Evolutionary conservation across 345 rosid species (phyloP).

Genomic region (Geranium rotundifolium): DNA sequence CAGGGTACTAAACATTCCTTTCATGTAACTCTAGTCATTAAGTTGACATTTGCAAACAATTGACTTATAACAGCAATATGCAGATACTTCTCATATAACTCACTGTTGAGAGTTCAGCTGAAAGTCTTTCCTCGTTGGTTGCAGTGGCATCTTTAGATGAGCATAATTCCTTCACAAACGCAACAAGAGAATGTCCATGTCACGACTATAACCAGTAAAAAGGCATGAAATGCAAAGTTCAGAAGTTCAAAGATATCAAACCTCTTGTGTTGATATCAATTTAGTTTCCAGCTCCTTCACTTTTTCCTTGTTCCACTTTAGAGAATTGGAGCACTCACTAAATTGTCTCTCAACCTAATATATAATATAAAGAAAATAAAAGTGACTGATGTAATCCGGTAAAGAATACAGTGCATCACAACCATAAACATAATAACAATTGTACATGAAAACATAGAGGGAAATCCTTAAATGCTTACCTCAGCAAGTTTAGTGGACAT

Average conservation of each 20-base stretch:
- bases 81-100: conserved; percentile 16
- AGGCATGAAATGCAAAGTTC: conserved; percentile 3
- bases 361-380: conserved; percentile 2
- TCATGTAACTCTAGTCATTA: too few relatives aligned
- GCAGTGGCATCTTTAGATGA: conserved; percentile 58
- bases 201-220: conserved; percentile 5
- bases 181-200: conserved; percentile 14
- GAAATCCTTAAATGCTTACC: conserved; percentile 26
- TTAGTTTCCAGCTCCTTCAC: conserved; percentile 57
- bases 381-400: background rate
- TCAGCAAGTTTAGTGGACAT: conserved; percentile 68
- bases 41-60: background rate
- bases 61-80: background rate
- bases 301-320: conserved; percentile 69
- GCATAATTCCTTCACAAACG: conserved; percentile 45
- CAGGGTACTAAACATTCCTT: background rate
- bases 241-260: conserved; percentile 13
- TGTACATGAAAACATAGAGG: background rate
- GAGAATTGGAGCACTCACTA: conserved; percentile 49
- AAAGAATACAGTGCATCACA: background rate
- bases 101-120: conserved; percentile 78
- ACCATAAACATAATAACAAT: background rate
- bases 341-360: conserved; percentile 59
- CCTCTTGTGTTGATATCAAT: conserved; percentile 55
- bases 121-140: conserved; percentile 53